Base-by-base conservation (phyloP, 495 filamentous ascomycete genomes). In the Penicillium arizonense region DNA sequence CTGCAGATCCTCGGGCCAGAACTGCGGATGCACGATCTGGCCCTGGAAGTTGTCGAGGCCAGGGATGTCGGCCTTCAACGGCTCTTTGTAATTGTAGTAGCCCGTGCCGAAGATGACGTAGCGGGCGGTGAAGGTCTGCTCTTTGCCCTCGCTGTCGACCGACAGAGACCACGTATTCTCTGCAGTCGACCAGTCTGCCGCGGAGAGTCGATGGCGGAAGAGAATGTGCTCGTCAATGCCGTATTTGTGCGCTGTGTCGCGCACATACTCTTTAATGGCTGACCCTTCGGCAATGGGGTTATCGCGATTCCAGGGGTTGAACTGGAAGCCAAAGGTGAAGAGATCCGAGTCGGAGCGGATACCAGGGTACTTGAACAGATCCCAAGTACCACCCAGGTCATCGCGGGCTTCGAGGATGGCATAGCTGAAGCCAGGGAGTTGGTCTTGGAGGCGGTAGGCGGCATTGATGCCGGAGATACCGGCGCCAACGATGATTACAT, bases 381-480 rank as follows among this genome's bases (percentile, higher is more conserved):
- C 81, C 86, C 86, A 89, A 1, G 87, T 91, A 1, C 87, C 87
- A 11, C 87, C 87, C 5, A 89, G 70, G 3, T 68, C 70, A 43
- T 70, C 59, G 33, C 86, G 81, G 2, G 76, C 71, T 64, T 90
- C 87, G 26, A 90, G 75, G 48, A 91, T 77, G 33, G 79, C 72
- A 61, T 82, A 88, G 50, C 57, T 73, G 45, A 71, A 68, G 38
- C 75, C 57, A 0, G 88, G 73, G 5, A 84, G 62, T 53, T 82
- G 67, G 1, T 75, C 72, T 60, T 89, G 86, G 0, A 93, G 57
- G 7, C 84, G 80, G 56, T 91, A 90, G 8, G 76, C 87, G 38
- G 83, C 72, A 62, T 93, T 91, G 73, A 91, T 86, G 47, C 87
- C 89, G 39, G 83, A 87, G 54, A 92, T 81, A 20, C 88, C 88